A percentile compares a stretch with the other conserved stretches of the same genome.
Conservation (phyloP, 78 protist genomes). For the Bigelowiella natans region DNA sequence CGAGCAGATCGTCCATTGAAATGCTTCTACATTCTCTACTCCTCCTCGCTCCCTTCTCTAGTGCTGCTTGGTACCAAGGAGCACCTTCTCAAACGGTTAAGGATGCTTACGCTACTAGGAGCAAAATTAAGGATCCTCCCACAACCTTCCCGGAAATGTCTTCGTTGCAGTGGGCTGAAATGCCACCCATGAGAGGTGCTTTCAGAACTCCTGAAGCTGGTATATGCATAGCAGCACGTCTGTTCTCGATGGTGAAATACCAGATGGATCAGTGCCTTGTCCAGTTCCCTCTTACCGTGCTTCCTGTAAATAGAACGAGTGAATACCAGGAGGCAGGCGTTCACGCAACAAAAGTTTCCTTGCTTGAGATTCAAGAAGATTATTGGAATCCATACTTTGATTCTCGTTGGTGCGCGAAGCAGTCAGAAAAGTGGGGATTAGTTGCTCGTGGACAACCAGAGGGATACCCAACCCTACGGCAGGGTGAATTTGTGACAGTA, state of each 20-base stretch:
- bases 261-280: background rate
- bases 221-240: background rate
- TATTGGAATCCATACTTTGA: background rate
- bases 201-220: background rate
- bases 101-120: background rate
- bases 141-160: background rate
- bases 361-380: background rate
- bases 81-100: no score
- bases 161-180: background rate
- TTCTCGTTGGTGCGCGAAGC: background rate
- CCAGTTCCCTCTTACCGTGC: background rate
- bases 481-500: background rate
- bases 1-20: no score
- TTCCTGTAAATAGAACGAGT: background rate
- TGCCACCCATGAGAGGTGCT: background rate
- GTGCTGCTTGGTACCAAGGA: no score
- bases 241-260: background rate
- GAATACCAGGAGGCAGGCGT: background rate
- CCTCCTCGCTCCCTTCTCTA: no score
- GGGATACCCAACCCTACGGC: background rate
- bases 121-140: background rate
- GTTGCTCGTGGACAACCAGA: background rate
- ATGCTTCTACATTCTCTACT: no score
- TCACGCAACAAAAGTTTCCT: background rate
- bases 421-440: background rate